Percentiles rank a stretch among this genome's conserved stretches.
phyloP scores from a whole-genome alignment of 345 rosid species.

The Isatis tinctoria region DNA sequence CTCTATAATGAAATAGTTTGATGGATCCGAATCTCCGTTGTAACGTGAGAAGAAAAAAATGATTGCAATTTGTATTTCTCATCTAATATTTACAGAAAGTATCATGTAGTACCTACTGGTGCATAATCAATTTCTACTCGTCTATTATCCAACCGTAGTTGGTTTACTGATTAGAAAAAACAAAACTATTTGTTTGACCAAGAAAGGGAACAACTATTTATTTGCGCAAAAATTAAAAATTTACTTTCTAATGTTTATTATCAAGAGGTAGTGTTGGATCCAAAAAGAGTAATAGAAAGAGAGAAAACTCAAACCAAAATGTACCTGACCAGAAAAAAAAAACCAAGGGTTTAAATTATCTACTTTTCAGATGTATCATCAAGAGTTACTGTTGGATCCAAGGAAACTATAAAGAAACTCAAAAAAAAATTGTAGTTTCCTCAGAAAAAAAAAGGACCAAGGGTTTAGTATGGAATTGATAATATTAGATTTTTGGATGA shows the following conservation, averaged over 20 bases:
- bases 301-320: background rate
- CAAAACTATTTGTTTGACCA: background rate
- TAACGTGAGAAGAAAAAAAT: background rate
- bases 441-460: no score
- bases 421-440: no score
- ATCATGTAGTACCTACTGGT: background rate
- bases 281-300: background rate
- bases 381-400: no score
- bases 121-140: background rate
- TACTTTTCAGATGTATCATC: no score
- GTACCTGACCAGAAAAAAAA: background rate
- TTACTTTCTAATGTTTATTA: background rate
- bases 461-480: no score
- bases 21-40: constrained; percentile 3
- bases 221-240: no score
- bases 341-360: background rate
- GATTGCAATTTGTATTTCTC: background rate
- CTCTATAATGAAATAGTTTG: background rate
- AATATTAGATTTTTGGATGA: background rate
- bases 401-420: no score
- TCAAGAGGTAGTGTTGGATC: background rate
- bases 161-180: background rate
- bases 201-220: no score
- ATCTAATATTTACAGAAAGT: background rate
- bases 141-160: background rate